Percentiles rank a stretch among this genome's conserved stretches.
Conservation (phyloP, 352 stramenopile genomes). For the Peronosclerospora sorghi region DNA sequence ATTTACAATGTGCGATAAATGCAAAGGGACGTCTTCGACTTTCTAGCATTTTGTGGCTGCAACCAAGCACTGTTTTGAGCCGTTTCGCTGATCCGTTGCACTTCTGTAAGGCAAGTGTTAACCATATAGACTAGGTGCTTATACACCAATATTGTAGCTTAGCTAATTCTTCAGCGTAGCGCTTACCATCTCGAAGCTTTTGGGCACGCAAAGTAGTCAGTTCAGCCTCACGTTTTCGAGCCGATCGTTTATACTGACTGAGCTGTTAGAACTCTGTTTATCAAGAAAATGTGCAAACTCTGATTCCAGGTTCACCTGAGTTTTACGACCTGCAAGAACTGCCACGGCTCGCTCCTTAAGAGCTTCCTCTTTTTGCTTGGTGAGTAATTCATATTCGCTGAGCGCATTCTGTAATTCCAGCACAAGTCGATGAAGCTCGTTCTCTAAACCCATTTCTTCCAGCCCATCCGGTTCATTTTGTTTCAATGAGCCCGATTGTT, state of each 20-base stretch:
- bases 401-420: constrained; percentile 35
- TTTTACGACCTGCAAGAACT: constrained; percentile 16
- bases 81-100: constrained; percentile 24
- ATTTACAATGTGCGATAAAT: constrained; percentile 54
- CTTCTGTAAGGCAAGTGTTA: constrained; percentile 45
- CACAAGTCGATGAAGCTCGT: constrained; percentile 20
- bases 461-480: constrained; percentile 28
- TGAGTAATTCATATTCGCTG: constrained; percentile 28
- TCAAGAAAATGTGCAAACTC: constrained; percentile 59
- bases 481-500: constrained; percentile 22
- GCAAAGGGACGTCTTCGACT: constrained; percentile 37
- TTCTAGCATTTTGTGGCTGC: constrained; percentile 11
- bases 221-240: constrained; percentile 28
- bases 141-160: constrained; percentile 44
- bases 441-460: constrained; percentile 21
- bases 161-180: constrained; percentile 42
- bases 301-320: constrained; percentile 37
- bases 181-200: constrained; percentile 30
- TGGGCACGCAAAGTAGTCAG: constrained; percentile 20
- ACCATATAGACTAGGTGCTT: constrained; percentile 53
- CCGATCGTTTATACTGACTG: constrained; percentile 35
- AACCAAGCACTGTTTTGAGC: constrained; percentile 21
- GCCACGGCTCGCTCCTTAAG: constrained; percentile 38
- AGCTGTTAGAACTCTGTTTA: constrained; percentile 26
- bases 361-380: constrained; percentile 36